Evolutionary conservation across 2,329 filamentous ascomycete species (phyloP).

Genomic region (Exophiala bonariae): DNA sequence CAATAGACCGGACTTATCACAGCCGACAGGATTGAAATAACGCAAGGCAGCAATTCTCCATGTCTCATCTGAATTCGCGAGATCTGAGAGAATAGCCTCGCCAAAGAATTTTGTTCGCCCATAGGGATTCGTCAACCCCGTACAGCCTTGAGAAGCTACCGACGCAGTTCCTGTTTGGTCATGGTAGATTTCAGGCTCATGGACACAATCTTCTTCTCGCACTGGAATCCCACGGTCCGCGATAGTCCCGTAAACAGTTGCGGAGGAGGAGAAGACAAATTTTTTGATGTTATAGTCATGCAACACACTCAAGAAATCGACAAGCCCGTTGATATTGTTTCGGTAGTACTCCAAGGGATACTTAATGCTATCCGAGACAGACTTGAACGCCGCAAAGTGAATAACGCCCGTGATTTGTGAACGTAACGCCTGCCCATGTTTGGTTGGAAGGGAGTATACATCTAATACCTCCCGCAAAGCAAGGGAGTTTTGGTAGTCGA

Average conservation of each 20-base stretch:
- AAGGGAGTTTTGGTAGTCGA: conserved; percentile 49
- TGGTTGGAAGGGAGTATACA: conserved; percentile 35
- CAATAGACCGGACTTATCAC: conserved; percentile 62
- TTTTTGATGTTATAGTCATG: conserved; percentile 63
- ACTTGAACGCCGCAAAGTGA: conserved; percentile 69
- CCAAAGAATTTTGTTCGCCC: conserved; percentile 68
- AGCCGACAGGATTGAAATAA: conserved; percentile 70
- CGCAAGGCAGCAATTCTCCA: conserved; percentile 65
- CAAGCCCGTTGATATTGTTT: conserved; percentile 66
- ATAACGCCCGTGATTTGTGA: conserved; percentile 62
- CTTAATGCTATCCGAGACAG: conserved; percentile 63
- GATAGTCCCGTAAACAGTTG: conserved; percentile 64
- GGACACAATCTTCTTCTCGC: conserved; percentile 58
- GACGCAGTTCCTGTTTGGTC: conserved; percentile 45
- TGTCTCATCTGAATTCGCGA: conserved; percentile 59
- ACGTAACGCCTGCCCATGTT: conserved; percentile 20
- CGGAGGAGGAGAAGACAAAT: conserved; percentile 68
- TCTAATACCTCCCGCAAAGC: conserved; percentile 45
- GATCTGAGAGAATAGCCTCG: conserved; percentile 65
- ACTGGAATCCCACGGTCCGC: conserved; percentile 53
- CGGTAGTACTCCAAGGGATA: conserved; percentile 64
- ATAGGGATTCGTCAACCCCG: conserved; percentile 65
- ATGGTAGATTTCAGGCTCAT: conserved; percentile 47
- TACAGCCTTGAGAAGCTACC: conserved; percentile 48
- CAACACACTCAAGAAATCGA: conserved; percentile 59